Evolutionary conservation across 2,329 filamentous ascomycete species (phyloP), one percentile per base, ranked within the genome.

Genomic region (Aureobasidium sp.): DNA sequence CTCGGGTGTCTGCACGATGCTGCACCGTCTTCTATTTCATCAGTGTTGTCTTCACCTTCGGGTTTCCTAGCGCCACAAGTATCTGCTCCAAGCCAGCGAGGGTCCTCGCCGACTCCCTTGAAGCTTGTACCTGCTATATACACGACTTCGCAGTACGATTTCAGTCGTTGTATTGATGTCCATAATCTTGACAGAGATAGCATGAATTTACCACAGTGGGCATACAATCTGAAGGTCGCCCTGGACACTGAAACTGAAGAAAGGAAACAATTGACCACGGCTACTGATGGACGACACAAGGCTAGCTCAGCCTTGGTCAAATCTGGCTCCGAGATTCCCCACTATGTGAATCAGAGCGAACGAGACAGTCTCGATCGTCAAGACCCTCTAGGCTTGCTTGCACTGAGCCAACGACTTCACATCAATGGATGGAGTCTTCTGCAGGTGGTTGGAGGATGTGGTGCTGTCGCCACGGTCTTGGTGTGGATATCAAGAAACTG

Each of bases 371-470:
- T 60, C 27, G 79, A 80, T 67, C 80, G 85, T 37, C 82, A 89
- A 63, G 92, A 97, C 72, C 92, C 92, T 0, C 79, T 96, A 0
- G 91, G 91, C 0, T 73, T 96, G 39, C 79, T 95, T 57, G 81
- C 86, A 64, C 82, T 91, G 66, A 83, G 84, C 2, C 72, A 74
- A 34, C 32, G 51, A 15, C 51, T 63, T 5, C 56, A 57, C 15
- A n/a, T 42, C 13, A 51, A 42, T 15, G 51, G 50, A n/a, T 47
- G 62, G 50, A 52, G 46, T 17, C 7, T 62, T 27, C 17, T 66
- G 39, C 61, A 63, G 20, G 20, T 64, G 10, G 56, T 55, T 1
- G 64, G 64, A 39, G 59, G 62, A 12, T 62, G 62, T 10, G 60
- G 59, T 26, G 56, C 56, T 15, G 20, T 64, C 17, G 64, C 59